A percentile compares a stretch with the other conserved stretches of the same genome.
phyloP scores from a whole-genome alignment of 257 asterid species.

The Cinchona pubescens region DNA sequence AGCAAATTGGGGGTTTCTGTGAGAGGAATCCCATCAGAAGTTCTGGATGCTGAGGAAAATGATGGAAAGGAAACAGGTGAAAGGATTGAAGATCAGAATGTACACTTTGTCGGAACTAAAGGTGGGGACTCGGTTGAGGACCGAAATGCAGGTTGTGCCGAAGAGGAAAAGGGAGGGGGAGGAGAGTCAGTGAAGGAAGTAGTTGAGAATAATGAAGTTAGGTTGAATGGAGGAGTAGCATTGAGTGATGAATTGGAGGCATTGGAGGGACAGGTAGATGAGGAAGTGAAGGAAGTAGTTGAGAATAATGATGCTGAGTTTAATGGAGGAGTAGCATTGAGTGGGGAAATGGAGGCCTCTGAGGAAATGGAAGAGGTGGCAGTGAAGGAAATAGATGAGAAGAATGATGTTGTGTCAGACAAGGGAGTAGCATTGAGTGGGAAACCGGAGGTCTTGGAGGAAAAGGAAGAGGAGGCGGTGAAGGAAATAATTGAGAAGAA shows the following conservation, averaged over 20 bases:
- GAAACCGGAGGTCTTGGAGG: no score
- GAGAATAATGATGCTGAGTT: constrained; percentile 27
- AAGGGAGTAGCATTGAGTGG: no score
- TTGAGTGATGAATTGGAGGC: constrained; percentile 48
- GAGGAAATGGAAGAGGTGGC: no score
- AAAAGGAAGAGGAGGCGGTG: no score
- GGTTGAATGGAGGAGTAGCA: constrained; percentile 28
- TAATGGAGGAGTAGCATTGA: constrained; percentile 30
- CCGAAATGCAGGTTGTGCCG: constrained; percentile 13
- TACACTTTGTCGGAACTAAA: constrained; percentile 6
- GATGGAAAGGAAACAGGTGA: constrained; percentile 20
- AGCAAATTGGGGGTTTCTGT: constrained; percentile 16
- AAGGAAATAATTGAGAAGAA: no score
- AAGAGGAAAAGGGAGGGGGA: constrained; percentile 20
- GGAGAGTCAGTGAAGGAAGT: constrained; percentile 19
- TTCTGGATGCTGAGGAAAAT: constrained; percentile 8
- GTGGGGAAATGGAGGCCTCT: constrained; percentile 65
- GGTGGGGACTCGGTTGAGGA: constrained; percentile 7
- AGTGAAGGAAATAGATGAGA: no score
- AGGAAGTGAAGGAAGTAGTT: constrained; percentile 21
- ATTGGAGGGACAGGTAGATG: constrained; percentile 11
- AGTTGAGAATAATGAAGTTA: constrained; percentile 26
- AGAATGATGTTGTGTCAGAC: no score
- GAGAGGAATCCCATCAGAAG: constrained; percentile 11
- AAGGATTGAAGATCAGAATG: constrained; percentile 16